phyloP scores from a whole-genome alignment of 768 basidiomycete genomes.

The Pleurotus djamor region DNA sequence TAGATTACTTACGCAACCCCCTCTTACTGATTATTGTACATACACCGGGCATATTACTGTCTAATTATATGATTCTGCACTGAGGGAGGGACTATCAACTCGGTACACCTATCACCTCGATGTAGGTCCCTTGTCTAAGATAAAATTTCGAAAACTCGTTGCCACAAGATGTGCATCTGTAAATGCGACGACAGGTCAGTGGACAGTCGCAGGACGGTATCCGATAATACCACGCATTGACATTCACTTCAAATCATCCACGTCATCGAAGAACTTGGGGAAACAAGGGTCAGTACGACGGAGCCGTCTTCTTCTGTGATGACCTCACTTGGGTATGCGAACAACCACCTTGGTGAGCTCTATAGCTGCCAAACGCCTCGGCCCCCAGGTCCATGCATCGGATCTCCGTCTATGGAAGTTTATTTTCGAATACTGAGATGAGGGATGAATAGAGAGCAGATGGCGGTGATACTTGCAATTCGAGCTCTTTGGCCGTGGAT shows the following conservation, averaged over 20 bases:
- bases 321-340: conserved; percentile 1
- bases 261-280: conserved; percentile 5
- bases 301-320: neutral
- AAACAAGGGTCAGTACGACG: neutral
- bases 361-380: conserved; percentile 7
- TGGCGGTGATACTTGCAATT: neutral
- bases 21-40: conserved; percentile 11
- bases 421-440: neutral
- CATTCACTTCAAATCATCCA: conserved; percentile 1
- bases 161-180: conserved; percentile 5
- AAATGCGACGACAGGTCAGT: neutral
- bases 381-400: conserved; percentile 6
- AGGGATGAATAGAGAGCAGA: neutral
- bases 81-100: neutral
- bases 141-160: conserved; percentile 6
- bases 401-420: neutral
- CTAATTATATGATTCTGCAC: neutral
- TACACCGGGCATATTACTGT: conserved; percentile 11
- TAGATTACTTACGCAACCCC: conserved; percentile 8
- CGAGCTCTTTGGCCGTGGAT: neutral
- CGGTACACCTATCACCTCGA: conserved; percentile 7
- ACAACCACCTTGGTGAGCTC: conserved; percentile 6
- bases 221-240: neutral
- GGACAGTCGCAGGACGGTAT: neutral
- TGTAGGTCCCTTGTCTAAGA: conserved; percentile 4